Evolutionary conservation across 106 monocot genomes (phyloP).

Genomic region (Agapanthus africanus): DNA sequence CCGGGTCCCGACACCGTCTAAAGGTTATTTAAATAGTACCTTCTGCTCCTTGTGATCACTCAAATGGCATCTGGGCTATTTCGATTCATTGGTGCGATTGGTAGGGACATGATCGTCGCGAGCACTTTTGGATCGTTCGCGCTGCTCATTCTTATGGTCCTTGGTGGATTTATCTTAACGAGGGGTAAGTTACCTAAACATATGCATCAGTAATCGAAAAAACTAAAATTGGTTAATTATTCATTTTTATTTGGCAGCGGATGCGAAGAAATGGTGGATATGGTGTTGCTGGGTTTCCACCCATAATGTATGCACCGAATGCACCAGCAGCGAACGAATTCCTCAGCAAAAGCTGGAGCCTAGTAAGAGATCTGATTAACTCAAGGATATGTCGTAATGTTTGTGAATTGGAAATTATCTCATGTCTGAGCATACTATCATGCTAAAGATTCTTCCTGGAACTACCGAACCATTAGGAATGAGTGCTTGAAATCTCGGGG

Average conservation of each 20-base stretch:
- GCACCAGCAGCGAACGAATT: conserved; percentile 36
- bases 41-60: conserved; percentile 37
- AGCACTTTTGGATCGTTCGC: conserved; percentile 53
- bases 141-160: conserved; percentile 36
- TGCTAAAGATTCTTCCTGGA: conserved; percentile 14
- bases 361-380: conserved; percentile 9
- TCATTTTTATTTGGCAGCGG: conserved; percentile 24
- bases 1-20: not conserved
- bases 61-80: conserved; percentile 64
- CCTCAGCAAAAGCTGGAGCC: conserved; percentile 35
- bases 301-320: conserved; percentile 38
- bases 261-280: conserved; percentile 41
- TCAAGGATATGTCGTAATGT: not conserved
- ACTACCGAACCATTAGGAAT: conserved; percentile 3
- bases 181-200: conserved; percentile 23
- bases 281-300: conserved; percentile 54
- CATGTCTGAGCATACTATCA: not conserved
- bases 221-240: too few species aligned
- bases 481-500: conserved; percentile 19
- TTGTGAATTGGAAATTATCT: not conserved
- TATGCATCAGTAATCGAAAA: not conserved
- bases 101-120: conserved; percentile 48
- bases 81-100: conserved; percentile 45
- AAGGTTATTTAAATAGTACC: conserved; percentile 69
- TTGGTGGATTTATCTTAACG: conserved; percentile 66